phyloP scores from a whole-genome alignment of 2,329 filamentous ascomycete genomes.

The Neocatenulostroma microsporum region DNA sequence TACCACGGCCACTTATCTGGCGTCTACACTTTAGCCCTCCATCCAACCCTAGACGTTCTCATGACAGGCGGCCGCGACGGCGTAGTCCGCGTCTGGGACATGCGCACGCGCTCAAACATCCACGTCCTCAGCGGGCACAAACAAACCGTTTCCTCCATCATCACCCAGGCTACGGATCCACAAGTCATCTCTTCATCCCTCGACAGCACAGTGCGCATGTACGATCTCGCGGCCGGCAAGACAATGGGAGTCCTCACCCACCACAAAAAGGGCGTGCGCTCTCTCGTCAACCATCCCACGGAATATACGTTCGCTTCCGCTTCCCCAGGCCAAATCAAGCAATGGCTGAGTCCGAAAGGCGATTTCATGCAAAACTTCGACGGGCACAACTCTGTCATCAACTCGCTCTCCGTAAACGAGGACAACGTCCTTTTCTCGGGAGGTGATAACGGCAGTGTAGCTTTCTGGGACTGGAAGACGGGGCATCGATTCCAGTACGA shows the following conservation, averaged over 20 bases:
- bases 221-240: constrained; percentile 95
- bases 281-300: constrained; percentile 72
- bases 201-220: constrained; percentile 82
- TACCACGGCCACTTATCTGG: constrained; percentile 96
- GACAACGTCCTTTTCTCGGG: constrained; percentile 94
- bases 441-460: constrained; percentile 91
- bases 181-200: constrained; percentile 92
- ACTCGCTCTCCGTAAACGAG: constrained; percentile 85
- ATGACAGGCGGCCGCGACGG: constrained; percentile 93
- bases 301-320: constrained; percentile 96
- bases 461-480: constrained; percentile 99
- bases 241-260: constrained; percentile 93
- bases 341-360: constrained; percentile 98
- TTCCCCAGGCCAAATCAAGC: constrained; percentile 90
- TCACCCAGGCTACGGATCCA: constrained; percentile 92
- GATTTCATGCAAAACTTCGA: constrained; percentile 99
- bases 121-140: constrained; percentile 90
- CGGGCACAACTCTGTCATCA: constrained; percentile 93
- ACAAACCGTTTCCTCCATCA: constrained; percentile 77
- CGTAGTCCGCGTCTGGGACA: constrained; percentile 94
- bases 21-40: constrained; percentile 87
- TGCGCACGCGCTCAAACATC: constrained; percentile 91
- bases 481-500: constrained; percentile 84
- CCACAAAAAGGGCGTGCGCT: constrained; percentile 94
- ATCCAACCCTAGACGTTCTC: constrained; percentile 88